Conservation (phyloP, 78 protist genomes). For the Isochrysis galbana region DNA sequence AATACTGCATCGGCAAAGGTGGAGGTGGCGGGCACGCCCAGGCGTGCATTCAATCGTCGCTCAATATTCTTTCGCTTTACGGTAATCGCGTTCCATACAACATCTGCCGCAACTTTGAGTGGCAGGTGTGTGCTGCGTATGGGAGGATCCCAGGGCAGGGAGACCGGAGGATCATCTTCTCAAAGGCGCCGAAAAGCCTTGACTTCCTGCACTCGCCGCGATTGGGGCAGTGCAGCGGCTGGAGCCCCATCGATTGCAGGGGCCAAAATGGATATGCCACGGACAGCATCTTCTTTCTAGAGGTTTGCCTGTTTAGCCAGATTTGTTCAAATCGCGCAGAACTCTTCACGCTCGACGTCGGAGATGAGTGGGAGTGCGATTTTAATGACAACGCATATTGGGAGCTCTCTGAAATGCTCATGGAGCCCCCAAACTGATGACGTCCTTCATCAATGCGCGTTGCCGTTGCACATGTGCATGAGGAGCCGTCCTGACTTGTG, state of each 20-base stretch:
- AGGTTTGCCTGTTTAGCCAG: background rate
- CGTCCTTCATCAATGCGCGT: no score
- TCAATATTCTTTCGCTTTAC: background rate
- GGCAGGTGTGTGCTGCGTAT: background rate
- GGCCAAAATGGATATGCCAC: background rate
- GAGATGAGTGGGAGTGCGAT: background rate
- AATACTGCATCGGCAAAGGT: background rate
- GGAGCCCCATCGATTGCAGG: background rate
- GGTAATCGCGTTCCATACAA: background rate
- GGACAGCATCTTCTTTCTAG: background rate
- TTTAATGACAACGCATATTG: background rate
- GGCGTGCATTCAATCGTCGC: background rate
- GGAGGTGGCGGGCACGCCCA: background rate
- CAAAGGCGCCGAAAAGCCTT: background rate
- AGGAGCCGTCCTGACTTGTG: no score
- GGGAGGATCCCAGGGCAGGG: background rate
- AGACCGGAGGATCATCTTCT: background rate
- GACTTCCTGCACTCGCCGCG: background rate
- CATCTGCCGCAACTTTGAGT: background rate
- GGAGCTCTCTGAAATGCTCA: background rate
- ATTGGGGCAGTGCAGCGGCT: background rate
- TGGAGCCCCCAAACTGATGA: background rate
- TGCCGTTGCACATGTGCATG: no score
- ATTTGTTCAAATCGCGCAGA: background rate
- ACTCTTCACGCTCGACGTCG: background rate